A percentile compares a stretch with the other conserved stretches of the same genome.
Conservation (phyloP, 768 basidiomycete species). For the Rossbeevera mucosa region DNA sequence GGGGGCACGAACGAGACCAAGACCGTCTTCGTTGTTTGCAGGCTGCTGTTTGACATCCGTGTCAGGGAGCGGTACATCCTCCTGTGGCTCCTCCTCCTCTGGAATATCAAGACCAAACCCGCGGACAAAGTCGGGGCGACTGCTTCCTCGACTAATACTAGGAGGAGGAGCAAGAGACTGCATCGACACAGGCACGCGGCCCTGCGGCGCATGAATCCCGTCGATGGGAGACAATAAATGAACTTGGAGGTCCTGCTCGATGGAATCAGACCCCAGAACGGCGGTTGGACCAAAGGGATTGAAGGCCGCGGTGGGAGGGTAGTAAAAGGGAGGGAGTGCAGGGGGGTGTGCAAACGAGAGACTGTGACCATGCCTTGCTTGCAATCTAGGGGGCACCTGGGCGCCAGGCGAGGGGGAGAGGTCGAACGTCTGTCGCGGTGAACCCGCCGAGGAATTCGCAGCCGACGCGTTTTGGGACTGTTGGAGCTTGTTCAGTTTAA, state of each 20-base stretch:
- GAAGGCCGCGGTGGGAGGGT: slow-evolving; percentile 39
- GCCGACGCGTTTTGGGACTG: slow-evolving; percentile 56
- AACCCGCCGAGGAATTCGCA: slow-evolving; percentile 52
- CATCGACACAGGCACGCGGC: slow-evolving; percentile 44
- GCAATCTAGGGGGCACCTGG: slow-evolving; percentile 35
- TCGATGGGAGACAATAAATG: slow-evolving; percentile 22
- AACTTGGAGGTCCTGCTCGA: slow-evolving; percentile 27
- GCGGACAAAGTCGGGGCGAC: slow-evolving; percentile 66
- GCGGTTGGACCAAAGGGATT: slow-evolving; percentile 65
- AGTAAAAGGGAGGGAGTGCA: slow-evolving; percentile 30
- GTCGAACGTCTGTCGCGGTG: slow-evolving; percentile 59
- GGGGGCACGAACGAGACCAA: slow-evolving; percentile 16
- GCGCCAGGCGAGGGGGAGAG: slow-evolving; percentile 49
- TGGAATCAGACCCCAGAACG: slow-evolving; percentile 49
- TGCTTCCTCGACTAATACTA: slow-evolving; percentile 40
- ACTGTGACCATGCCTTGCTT: slow-evolving; percentile 65
- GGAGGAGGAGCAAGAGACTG: slow-evolving; percentile 43
- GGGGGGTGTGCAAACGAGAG: slow-evolving; percentile 64
- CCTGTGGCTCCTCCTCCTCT: slow-evolving; percentile 65
- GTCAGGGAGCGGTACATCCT: slow-evolving; percentile 34
- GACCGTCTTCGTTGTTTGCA: slow-evolving; percentile 33
- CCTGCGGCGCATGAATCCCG: slow-evolving; percentile 51
- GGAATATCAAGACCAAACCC: slow-evolving; percentile 81
- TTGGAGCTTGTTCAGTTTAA: slow-evolving; percentile 81
- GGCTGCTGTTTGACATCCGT: slow-evolving; percentile 36